These are phyloP conservation scores for Saccharomycopsis oosterbeekiorum DNA, from an alignment of 805 yeast genomes.

Conservation along the genomic window DNA sequence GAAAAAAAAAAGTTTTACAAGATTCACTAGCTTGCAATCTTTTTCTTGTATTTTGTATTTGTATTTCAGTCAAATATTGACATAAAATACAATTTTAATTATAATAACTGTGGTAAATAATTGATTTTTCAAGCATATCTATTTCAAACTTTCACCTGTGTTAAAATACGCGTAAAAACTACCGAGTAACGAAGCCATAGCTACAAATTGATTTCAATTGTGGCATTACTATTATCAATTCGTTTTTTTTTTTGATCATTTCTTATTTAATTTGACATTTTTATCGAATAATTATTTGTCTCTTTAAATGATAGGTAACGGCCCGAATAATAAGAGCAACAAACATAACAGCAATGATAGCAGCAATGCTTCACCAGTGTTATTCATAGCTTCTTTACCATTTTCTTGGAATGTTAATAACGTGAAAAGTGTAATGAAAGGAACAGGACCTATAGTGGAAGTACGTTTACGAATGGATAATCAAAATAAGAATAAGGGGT, in stretches of 20 bases:
- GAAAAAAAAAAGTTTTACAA: background rate
- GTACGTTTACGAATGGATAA: conserved; percentile 53
- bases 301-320: background rate
- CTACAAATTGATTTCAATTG: background rate
- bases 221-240: background rate
- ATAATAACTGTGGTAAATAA: background rate
- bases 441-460: conserved; percentile 62
- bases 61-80: too few relatives aligned
- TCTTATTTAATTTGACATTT: conserved; percentile 15
- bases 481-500: conserved; percentile 45
- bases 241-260: background rate
- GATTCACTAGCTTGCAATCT: background rate
- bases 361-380: conserved; percentile 27
- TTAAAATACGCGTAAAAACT: background rate
- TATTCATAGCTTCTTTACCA: conserved; percentile 60
- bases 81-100: background rate
- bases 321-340: background rate
- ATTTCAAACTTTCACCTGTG: background rate
- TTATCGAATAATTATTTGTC: conserved; percentile 1
- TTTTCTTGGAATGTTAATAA: conserved; percentile 61
- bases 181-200: background rate
- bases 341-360: background rate
- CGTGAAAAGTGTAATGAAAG: conserved; percentile 56
- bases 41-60: too few relatives aligned
- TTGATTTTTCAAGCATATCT: background rate